Evolutionary conservation across 306 rosid genomes (phyloP), one percentile per base, ranked within the genome.

Genomic region (Luffa acutangula): DNA sequence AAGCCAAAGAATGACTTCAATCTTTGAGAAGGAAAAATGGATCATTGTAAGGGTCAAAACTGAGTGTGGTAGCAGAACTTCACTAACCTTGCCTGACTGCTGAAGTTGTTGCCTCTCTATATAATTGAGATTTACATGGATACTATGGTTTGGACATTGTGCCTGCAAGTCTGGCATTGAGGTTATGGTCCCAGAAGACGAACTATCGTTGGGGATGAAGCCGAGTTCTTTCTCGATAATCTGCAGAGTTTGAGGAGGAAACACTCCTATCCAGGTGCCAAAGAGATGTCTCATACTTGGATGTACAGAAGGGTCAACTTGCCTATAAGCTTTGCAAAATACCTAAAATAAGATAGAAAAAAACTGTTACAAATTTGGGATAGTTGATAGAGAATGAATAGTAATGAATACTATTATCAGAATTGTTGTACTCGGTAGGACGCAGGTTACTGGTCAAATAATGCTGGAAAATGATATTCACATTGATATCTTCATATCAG

Each of bases 261-360:
- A 92, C 75, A 92, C 96, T 66, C 96, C 97, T 83, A 83, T 92
- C 98, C 98, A 94, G 45, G 98, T 94, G 82, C 98, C 98, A 88
- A 94, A 94, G 79, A 94, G 96, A 88, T 94, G 98, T 41, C 91
- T 86, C 98, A 94, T 89, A 73, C 96, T 94, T 70, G 80, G 13
- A 85, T 87, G 96, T 75, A 92, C 84, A 72, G 93, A 10, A 79
- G 94, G 84, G 52, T 90, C 97, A 51, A 92, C 98, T 85, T 87
- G 93, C 81, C 86, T 84, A 86, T 91, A 94, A 77, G 96, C 93
- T 88, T 92, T 92, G 93, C 91, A 87, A 85, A 94, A 94, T 72
- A 94, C 98, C 98, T 94, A 73, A 82, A 84, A 65, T 60, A 85
- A 57, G 85, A 53, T 42, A 69, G 14, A 20, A 52, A 66, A 2